Base-by-base conservation (phyloP, 1,139 yeast genomes). In the Diutina scorzettiae region DNA sequence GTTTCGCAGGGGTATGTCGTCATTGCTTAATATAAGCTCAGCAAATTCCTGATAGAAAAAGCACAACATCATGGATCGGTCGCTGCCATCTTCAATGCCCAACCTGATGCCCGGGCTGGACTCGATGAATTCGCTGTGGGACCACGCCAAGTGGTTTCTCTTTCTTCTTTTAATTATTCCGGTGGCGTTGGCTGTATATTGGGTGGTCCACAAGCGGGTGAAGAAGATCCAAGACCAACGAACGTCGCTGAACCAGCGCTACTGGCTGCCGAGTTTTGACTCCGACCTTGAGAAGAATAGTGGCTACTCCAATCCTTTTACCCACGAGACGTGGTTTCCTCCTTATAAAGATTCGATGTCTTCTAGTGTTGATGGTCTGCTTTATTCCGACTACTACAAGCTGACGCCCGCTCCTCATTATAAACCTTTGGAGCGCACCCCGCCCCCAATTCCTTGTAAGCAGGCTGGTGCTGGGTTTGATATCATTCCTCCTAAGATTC, bases 301-400 rank as follows among this genome's bases (percentile, higher is more conserved):
- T 14, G 28, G 28, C 17, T 14, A 23, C 6, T 16, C 17, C 18
- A 34, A 34, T 14, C 39, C 39, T 5, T 34, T 34, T 23, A n/a
- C n/a, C 12, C 17, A 14, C 19, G 39, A 34, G 11, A 23, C 39
- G 6, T 16, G 29, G 29, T 34, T 34, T 12, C 39, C 29, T 6
- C 39, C 39, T 18, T 34, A 19, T 3, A 23, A 21, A 5, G 39
- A 34, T 19, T 19, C 12, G 20, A 4, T 34, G n/a, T 7, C 20
- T 4, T n/a, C 5, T 3, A 33, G 16, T 4, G 9, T 17, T 8
- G 33, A 30, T 5, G 18, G 19, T 14, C 28, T 23, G 29, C 28
- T 59, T 16, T 66, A 43, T 45, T 47, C 47, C 23, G 51, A 58
- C 44, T 51, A 52, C 47, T 57, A 57, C 47, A 55, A 59, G 43